phyloP scores from a whole-genome alignment of 225 moss, liverwort and hornwort genomes.

The Bryum argenteum region DNA sequence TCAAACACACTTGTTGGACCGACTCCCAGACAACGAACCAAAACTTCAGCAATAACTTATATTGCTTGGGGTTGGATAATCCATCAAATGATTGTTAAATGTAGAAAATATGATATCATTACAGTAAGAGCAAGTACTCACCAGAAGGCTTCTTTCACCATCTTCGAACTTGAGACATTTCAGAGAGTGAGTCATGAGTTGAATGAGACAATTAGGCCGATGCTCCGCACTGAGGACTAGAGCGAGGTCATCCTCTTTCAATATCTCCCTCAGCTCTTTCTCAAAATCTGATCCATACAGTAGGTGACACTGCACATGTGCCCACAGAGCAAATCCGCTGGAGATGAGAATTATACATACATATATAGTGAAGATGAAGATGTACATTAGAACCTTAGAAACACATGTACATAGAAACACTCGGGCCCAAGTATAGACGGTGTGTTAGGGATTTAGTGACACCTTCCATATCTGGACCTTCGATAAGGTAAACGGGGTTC shows the following conservation, averaged over 20 bases:
- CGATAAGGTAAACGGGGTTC: too few relatives aligned
- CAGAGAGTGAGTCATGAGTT: constrained; percentile 74
- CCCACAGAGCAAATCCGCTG: constrained; percentile 10
- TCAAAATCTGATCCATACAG: constrained; percentile 55
- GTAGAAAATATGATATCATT: too few relatives aligned
- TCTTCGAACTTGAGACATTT: constrained; percentile 52
- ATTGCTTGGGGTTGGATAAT: too few relatives aligned
- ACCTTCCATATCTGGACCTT: too few relatives aligned
- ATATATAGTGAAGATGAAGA: too few relatives aligned
- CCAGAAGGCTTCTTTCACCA: constrained; percentile 60
- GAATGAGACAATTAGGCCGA: constrained; percentile 81
- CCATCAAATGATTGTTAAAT: too few relatives aligned
- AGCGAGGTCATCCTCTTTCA: constrained; percentile 72
- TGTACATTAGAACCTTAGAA: too few relatives aligned
- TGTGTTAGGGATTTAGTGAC: too few relatives aligned
- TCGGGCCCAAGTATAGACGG: too few relatives aligned
- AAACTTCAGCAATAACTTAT: too few relatives aligned
- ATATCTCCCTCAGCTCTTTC: constrained; percentile 63
- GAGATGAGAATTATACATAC: neutral
- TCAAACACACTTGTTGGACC: neutral
- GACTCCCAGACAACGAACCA: too few relatives aligned
- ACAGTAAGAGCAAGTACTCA: constrained; percentile 29
- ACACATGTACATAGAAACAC: too few relatives aligned
- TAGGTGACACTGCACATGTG: constrained; percentile 67
- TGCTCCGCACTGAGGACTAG: constrained; percentile 66